Base-by-base conservation (phyloP, 768 basidiomycete species). In the Pulveroboletus frians region DNA sequence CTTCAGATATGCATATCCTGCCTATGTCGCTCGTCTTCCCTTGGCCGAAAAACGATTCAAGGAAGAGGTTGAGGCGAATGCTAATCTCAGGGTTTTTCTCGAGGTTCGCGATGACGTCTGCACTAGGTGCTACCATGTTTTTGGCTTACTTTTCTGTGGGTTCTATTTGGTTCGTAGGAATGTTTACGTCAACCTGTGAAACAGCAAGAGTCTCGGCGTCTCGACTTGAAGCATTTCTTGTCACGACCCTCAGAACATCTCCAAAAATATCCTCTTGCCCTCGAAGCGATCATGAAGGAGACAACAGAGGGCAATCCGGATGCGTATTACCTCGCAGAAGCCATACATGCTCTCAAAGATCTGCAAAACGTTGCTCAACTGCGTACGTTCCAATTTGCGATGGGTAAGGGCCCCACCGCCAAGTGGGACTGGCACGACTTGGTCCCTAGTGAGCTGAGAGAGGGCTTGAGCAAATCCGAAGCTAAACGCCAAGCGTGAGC, bases 351-450 rank as follows among this genome's bases (percentile, higher is more conserved):
- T 0, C 91, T 97, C 64, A 84, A 84, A 61, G 85, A 80, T 54
- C 69, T 97, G 48, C 88, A 92, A 53, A 78, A 79, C 5, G 78
- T 91, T 5, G 85, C 89, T 1, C 88, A 92, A 64, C 69, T 96
- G 41, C 78, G 85, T 55, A 89, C 92, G 4, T 97, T 94, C 81
- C 93, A 97, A 64, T 77, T 81, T 36, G 86, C 89, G 1, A 92
- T 91, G 85, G 82, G 89, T 13, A 81, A 81, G 58, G 92, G 92
- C 4, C 73, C 79, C 2, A 81, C 85, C 2, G 80, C 77, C 3
- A 92, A 90, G 63, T 83, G 88, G 76, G 88, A 93, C 55, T 97
- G 93, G 93, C 82, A 90, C 61, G 88, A 94, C 64, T 68, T 96
- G 15, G 88, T 94, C 5, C 68, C 85, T 1, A 69, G 78, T 37